Base-by-base conservation (phyloP, 2,329 filamentous ascomycete genomes). In the Beauveria caledonica region DNA sequence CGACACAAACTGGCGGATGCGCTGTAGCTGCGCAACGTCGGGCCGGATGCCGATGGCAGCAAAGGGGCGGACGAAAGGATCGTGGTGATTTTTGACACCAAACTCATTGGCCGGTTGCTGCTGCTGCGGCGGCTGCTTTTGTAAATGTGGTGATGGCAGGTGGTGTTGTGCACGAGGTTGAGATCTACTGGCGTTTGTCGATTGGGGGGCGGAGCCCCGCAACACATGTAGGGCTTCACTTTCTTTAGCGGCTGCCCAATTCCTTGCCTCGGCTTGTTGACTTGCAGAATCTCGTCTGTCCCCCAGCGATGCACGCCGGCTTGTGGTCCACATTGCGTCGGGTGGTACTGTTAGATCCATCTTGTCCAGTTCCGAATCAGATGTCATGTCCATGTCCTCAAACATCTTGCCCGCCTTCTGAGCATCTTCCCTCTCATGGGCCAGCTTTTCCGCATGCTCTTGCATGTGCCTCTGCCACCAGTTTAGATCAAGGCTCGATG, bases 391-490 rank as follows among this genome's bases (percentile, higher is more conserved):
- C 9, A 66, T 63, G 42, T 71, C 68, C 13, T 64, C 59, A 39
- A 57, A 63, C 58, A 19, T 62, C 55, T 33, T 62, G 60, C 53
- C 13, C 45, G 33, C 29, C 46, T 46, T 51, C 45, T 64, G 63
- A 48, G 62, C 60, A 50, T 58, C 51, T 23, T 66, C 65, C 23
- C 56, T 50, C 36, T 51, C 58, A 13, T 80, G 74, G 63, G 85
- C 80, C 53, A 86, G 72, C 66, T 86, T 78, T 66, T 90, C 84
- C 56, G 86, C 88, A 72, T 93, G 88, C 66, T 86, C 82, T 66
- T 90, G 88, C 88, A 94, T 89, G 66, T 91, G 87, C 67, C 86
- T 83, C 68, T 94, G 80, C 69, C 91, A 90, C 86, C 89, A 93
- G 57, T 80, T 80, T 66, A 86, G 77, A 56, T 83, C 80, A 66